These are phyloP conservation scores for Tulasnella sp. DNA, from an alignment of 768 basidiomycete species.

Conservation along the genomic window DNA sequence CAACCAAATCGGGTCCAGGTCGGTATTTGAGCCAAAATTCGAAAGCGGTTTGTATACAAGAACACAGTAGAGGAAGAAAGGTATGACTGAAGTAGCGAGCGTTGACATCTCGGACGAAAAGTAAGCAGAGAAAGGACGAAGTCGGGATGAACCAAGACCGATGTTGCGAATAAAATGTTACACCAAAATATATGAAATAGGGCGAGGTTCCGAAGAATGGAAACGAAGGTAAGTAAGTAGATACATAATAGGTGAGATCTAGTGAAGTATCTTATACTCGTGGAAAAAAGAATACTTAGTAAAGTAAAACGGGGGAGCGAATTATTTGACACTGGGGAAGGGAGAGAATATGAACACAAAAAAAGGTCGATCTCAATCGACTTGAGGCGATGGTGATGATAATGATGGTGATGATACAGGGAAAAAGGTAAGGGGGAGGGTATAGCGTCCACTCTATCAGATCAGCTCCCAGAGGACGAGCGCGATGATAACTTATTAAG, in stretches of 20 bases:
- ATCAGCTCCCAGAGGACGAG: background rate
- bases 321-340: background rate
- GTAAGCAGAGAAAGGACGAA: no score
- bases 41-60: no score
- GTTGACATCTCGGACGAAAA: no score
- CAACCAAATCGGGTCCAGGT: no score
- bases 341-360: no score
- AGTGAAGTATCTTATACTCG: background rate
- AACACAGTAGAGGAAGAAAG: no score
- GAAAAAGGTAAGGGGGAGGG: background rate
- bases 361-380: background rate
- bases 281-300: background rate
- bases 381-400: background rate
- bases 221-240: background rate
- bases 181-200: background rate
- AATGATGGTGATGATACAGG: background rate
- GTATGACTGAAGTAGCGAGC: no score
- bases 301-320: background rate
- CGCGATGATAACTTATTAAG: background rate
- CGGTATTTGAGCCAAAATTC: no score
- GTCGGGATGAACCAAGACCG: no score
- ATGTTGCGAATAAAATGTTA: background rate
- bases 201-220: no score
- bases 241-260: background rate
- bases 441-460: background rate